A percentile compares a stretch with the other conserved stretches of the same genome.
phyloP scores from a whole-genome alignment of 805 yeast genomes.

The Candida stauntonica region DNA sequence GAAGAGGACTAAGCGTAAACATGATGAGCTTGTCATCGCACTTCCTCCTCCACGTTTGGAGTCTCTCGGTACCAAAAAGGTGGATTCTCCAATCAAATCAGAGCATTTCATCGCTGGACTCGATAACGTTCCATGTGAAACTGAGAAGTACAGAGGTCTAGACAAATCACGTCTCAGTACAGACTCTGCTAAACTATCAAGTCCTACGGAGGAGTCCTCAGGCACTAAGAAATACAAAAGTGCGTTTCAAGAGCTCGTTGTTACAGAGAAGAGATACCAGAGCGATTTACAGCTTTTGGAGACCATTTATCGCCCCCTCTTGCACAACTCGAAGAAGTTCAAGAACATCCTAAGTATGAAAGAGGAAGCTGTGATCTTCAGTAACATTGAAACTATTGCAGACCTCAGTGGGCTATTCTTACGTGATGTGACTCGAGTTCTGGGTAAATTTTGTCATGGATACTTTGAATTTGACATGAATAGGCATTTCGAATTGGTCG shows the following conservation, averaged over 20 bases:
- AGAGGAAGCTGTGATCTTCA: constrained; percentile 39
- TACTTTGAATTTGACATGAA: constrained; percentile 6
- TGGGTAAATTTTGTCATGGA: neutral
- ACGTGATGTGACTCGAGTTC: constrained; percentile 13
- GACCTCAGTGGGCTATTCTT: constrained; percentile 33
- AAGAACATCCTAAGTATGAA: constrained; percentile 29
- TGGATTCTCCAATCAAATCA: constrained; percentile 34
- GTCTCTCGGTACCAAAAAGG: constrained; percentile 25
- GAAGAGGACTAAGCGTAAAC: constrained; percentile 19
- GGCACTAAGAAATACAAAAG: constrained; percentile 18
- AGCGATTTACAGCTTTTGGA: constrained; percentile 28
- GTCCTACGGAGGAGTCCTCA: neutral
- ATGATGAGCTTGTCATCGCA: constrained; percentile 2
- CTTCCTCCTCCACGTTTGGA: constrained; percentile 27
- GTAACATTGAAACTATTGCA: constrained; percentile 37
- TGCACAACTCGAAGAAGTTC: constrained; percentile 28
- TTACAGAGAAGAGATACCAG: constrained; percentile 33
- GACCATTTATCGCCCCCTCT: constrained; percentile 30
- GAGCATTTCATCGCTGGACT: constrained; percentile 19
- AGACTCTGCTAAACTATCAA: too few species aligned
- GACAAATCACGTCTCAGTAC: neutral
- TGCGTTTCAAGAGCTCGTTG: constrained; percentile 27
- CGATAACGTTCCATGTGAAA: constrained; percentile 5
- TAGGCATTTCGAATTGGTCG: constrained; percentile 12
- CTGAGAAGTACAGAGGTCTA: constrained; percentile 3